A percentile compares a stretch with the other conserved stretches of the same genome.
These are phyloP conservation scores for Xylariales sp. DNA, from an alignment of 2,329 filamentous ascomycete genomes.

Conservation along the genomic window DNA sequence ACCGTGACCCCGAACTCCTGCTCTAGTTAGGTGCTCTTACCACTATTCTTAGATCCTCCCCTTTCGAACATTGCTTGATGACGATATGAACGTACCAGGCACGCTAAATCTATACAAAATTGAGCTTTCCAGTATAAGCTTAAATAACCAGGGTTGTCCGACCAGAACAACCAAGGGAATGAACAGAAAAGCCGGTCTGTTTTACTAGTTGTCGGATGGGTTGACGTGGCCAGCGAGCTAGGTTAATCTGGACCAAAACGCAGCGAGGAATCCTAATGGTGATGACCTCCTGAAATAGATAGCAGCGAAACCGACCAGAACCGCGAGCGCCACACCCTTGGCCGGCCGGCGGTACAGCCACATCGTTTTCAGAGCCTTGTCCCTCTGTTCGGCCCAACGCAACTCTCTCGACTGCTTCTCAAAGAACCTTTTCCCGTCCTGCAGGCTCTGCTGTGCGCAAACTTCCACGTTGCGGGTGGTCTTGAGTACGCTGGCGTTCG, in stretches of 20 bases:
- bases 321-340: slow-evolving; percentile 55
- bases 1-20: too few species aligned
- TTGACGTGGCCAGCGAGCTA: too few species aligned
- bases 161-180: too few species aligned
- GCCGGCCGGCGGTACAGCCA: slow-evolving; percentile 64
- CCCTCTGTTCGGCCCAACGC: slow-evolving; percentile 55
- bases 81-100: too few species aligned
- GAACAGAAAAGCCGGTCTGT: too few species aligned
- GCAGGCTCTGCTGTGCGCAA: slow-evolving; percentile 51
- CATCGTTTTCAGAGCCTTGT: slow-evolving; percentile 45
- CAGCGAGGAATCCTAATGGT: slow-evolving; percentile 1
- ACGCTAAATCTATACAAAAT: too few species aligned
- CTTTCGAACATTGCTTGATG: too few species aligned
- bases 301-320: slow-evolving; percentile 64
- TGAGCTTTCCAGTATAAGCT: too few species aligned
- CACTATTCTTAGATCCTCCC: too few species aligned
- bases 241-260: slow-evolving; percentile 5
- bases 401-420: slow-evolving; percentile 68
- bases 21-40: too few species aligned
- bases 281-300: slow-evolving; percentile 61
- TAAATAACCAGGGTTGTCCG: too few species aligned
- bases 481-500: slow-evolving; percentile 75
- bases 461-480: slow-evolving; percentile 58
- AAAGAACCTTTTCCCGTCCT: slow-evolving; percentile 66
- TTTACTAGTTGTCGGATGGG: too few species aligned